These are phyloP conservation scores for Ananas comosus DNA, from an alignment of 176 grass and related monocot genomes.

Conservation along the genomic window DNA sequence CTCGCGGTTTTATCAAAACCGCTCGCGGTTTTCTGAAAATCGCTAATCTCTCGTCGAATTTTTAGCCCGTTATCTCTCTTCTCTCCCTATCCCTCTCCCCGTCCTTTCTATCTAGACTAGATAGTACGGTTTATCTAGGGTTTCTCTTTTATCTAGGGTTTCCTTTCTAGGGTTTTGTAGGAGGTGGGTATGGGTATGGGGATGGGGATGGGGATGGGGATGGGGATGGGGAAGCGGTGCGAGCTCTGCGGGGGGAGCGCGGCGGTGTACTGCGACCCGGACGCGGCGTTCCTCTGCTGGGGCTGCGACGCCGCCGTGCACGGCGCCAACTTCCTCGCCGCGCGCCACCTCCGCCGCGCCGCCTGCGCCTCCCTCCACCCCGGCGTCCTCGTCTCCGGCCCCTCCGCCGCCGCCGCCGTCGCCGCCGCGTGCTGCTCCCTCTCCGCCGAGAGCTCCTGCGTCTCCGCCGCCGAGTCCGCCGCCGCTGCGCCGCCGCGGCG, in stretches of 20 bases:
- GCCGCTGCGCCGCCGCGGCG: not conserved
- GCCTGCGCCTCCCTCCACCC: not conserved
- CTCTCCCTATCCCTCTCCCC: too few species aligned
- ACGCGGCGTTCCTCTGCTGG: constrained; percentile 59
- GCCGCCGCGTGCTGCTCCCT: not conserved
- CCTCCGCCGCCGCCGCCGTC: not conserved
- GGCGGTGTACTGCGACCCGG: constrained; percentile 69
- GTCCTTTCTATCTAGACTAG: too few species aligned
- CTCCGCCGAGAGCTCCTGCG: constrained; percentile 37
- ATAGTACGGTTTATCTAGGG: not conserved
- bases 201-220: not conserved
- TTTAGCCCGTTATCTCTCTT: too few species aligned
- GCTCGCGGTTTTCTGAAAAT: too few species aligned
- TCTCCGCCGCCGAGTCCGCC: constrained; percentile 42
- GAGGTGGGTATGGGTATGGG: not conserved
- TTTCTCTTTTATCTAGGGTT: not conserved
- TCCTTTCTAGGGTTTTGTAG: not conserved
- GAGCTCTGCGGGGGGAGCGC: constrained; percentile 8
- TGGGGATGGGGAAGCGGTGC: not conserved
- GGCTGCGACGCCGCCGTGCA: constrained; percentile 68
- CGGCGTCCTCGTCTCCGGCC: not conserved
- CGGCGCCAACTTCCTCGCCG: constrained; percentile 88
- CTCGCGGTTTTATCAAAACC: too few species aligned
- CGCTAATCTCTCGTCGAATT: too few species aligned
- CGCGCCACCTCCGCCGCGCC: constrained; percentile 46